Percentiles rank a stretch among this genome's conserved stretches.
Evolutionary conservation across 1,284 basidiomycete species (phyloP).

Genomic region (Anthracocystis walkeri): DNA sequence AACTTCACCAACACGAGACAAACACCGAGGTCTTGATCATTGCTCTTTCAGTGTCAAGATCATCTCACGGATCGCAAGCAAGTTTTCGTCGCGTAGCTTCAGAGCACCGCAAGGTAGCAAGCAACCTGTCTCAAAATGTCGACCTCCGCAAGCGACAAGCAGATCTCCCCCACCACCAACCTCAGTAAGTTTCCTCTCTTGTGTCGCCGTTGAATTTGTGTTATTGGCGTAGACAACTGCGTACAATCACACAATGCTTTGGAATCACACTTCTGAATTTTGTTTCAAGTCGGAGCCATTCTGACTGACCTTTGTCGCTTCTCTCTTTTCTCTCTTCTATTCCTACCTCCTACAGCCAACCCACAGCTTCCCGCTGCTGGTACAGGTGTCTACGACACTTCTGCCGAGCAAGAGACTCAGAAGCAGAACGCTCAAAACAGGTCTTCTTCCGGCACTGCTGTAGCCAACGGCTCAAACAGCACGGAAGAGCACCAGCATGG

Average conservation of each 20-base stretch:
- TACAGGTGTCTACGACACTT: slow-evolving; percentile 29
- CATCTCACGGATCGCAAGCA: not conserved
- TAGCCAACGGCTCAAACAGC: slow-evolving; percentile 2
- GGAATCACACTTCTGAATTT: too few relatives aligned
- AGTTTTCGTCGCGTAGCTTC: not conserved
- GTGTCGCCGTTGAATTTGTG: not conserved
- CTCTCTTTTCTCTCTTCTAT: not conserved
- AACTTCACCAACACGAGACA: too few relatives aligned
- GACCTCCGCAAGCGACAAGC: slow-evolving; percentile 3
- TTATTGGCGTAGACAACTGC: not conserved
- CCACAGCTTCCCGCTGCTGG: slow-evolving; percentile 34
- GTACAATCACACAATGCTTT: too few relatives aligned
- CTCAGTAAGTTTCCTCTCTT: slow-evolving; percentile 17
- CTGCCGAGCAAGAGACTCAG: slow-evolving; percentile 6
- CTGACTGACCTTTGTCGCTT: not conserved
- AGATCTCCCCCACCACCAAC: slow-evolving; percentile 36
- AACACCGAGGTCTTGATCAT: not conserved
- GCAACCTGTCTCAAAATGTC: slow-evolving; percentile 13
- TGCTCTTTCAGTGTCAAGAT: not conserved
- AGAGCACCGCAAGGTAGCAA: not conserved
- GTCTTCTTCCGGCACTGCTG: slow-evolving; percentile 17
- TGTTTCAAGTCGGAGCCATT: too few relatives aligned
- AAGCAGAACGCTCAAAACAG: not conserved
- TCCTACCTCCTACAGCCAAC: slow-evolving; percentile 15
- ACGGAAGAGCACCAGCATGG: slow-evolving; percentile 24